Evolutionary conservation across 495 filamentous ascomycete genomes (phyloP).

Genomic region (Chlorociboria aeruginascens): DNA sequence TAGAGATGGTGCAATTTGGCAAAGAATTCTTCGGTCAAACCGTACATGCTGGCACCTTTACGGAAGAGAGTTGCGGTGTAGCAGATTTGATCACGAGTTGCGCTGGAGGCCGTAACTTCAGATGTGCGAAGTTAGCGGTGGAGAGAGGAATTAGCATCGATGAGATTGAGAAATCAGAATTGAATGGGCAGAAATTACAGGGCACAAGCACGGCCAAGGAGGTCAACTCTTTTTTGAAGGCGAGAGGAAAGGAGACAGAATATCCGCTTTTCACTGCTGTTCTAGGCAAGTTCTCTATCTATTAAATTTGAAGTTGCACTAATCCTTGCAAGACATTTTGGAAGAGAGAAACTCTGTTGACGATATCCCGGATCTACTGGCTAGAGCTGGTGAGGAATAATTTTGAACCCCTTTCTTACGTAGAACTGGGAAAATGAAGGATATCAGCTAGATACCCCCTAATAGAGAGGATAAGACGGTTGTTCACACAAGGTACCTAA

Average conservation of each 20-base stretch:
- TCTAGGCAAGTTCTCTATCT: conserved; percentile 37
- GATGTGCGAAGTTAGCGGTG: conserved; percentile 81
- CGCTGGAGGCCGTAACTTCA: conserved; percentile 82
- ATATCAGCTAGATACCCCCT: no score
- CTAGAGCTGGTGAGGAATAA: conserved; percentile 21
- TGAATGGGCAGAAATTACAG: conserved; percentile 97
- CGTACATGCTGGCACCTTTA: conserved; percentile 73
- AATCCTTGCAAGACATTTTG: conserved; percentile 33
- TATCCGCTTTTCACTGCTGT: conserved; percentile 90
- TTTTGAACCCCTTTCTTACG: background rate
- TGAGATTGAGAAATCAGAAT: conserved; percentile 75
- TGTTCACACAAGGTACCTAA: no score
- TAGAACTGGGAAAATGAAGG: no score
- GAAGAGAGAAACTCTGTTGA: conserved; percentile 46
- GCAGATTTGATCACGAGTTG: conserved; percentile 95
- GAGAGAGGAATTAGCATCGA: conserved; percentile 67
- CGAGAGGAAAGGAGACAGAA: conserved; percentile 60
- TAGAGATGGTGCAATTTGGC: conserved; percentile 93
- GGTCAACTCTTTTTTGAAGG: conserved; percentile 78
- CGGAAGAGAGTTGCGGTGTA: conserved; percentile 90
- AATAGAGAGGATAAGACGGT: no score
- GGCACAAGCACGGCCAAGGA: conserved; percentile 86
- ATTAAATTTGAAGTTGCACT: background rate
- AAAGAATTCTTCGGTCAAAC: conserved; percentile 80
- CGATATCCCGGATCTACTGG: conserved; percentile 48